Base-by-base conservation (phyloP, 78 protist species). In the Creolimax fragrantissima region DNA sequence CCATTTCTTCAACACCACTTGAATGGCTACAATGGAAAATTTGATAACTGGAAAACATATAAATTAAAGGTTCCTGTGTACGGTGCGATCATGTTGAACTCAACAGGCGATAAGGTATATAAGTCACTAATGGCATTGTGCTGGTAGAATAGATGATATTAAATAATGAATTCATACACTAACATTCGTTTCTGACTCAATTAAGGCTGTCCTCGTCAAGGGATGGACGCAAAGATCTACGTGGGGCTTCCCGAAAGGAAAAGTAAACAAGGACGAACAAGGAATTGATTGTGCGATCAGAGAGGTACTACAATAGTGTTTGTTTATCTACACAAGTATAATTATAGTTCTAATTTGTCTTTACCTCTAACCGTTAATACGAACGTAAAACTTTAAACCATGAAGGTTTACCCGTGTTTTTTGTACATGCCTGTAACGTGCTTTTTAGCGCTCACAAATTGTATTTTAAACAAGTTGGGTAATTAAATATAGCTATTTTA, bases 211-310 rank as follows among this genome's bases (percentile, higher is more conserved):
- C 4, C 35, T 90, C 81, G 93, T 94, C 32, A 35, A 44, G 41
- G 95, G 95, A 0, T 93, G 90, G 93, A 45, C 90, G 43, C 81
- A 89, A 35, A 43, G 90, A 37, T 84, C 47, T 58, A 83, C 91
- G 43, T 96, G 98, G 98, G 96, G 97, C 32, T 96, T 95, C 41
- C 98, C 98, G 24, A 94, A 94, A 43, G 98, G 98, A 24, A 96
- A 96, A 90, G 94, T 96, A 3, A 95, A 96, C 58, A 43, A 94
- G 5, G 93, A 92, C 81, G 98, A 96, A 67, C 36, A 66, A 3
- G 94, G 89, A 35, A 39, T 41, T 3, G 94, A 45, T 32, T 96
- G 98, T 45, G 98, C 98, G 4, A 91, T 94, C 4, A 84, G 98
- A 36, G 98, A 96, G 91, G 98, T 96, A 39, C 6, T 32, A 44